These are phyloP conservation scores for Lipomyces orientalis DNA, from an alignment of 805 yeast species.

Conservation along the genomic window DNA sequence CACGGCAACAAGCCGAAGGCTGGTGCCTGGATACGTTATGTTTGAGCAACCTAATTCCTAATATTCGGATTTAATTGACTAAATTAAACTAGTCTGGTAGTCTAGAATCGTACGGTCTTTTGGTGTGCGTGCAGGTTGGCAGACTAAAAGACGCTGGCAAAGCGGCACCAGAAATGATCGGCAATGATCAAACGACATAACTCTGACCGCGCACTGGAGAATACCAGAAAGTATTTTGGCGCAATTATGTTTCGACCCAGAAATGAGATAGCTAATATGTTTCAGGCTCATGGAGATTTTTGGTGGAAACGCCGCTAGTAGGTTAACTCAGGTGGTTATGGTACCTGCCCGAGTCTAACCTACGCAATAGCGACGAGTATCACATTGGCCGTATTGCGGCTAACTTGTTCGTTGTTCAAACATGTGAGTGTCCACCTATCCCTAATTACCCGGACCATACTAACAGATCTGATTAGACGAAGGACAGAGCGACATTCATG, in stretches of 20 bases:
- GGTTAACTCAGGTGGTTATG: background rate
- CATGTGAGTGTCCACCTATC: conserved; percentile 41
- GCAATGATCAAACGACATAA: conserved; percentile 52
- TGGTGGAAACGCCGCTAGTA: conserved; percentile 51
- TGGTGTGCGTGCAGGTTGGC: conserved; percentile 51
- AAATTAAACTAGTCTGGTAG: background rate
- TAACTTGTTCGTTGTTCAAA: conserved; percentile 52
- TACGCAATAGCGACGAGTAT: conserved; percentile 48
- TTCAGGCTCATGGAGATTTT: conserved; percentile 50
- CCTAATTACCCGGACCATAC: background rate
- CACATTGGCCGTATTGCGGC: conserved; percentile 52
- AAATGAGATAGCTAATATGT: background rate
- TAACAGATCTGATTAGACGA: conserved; percentile 38
- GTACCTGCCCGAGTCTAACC: background rate
- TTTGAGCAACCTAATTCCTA: too few species aligned
- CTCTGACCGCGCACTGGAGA: conserved; percentile 50
- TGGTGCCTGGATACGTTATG: too few species aligned
- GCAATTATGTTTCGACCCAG: background rate
- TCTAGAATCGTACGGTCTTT: conserved; percentile 45
- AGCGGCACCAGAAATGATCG: conserved; percentile 52
- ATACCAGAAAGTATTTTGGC: conserved; percentile 43
- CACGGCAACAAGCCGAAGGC: too few species aligned
- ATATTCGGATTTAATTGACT: too few species aligned
- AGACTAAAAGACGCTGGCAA: conserved; percentile 49
- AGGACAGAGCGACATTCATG: conserved; percentile 55